Percentiles rank a stretch among this genome's conserved stretches.
phyloP scores from a whole-genome alignment of 805 yeast genomes.

The Ascoidea asiatica region DNA sequence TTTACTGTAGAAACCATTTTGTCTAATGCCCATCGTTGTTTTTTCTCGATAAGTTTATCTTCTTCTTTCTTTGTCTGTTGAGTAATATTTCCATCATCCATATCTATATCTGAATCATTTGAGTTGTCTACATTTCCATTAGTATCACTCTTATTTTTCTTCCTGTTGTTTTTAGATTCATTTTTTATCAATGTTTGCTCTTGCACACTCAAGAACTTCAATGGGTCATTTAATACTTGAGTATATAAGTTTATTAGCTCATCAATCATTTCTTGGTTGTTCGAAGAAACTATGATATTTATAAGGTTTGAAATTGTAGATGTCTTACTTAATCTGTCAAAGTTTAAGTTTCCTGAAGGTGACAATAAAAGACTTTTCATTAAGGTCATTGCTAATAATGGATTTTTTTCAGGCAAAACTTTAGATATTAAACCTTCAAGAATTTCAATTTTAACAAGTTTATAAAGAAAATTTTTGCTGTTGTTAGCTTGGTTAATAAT shows the following conservation, averaged over 20 bases:
- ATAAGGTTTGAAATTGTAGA: conserved; percentile 43
- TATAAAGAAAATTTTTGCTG: conserved; percentile 49
- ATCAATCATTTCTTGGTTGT: conserved; percentile 10
- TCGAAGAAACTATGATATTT: conserved; percentile 8
- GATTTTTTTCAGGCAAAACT: conserved; percentile 19
- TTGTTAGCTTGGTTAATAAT: conserved; percentile 68
- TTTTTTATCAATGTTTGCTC: conserved; percentile 4
- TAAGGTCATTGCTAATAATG: conserved; percentile 20
- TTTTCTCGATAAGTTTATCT: conserved; percentile 14
- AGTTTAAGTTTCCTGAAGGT: conserved; percentile 45
- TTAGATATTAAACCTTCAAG: conserved; percentile 16
- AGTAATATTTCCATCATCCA: conserved; percentile 1
- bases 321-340: conserved; percentile 66
- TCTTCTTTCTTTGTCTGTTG: conserved; percentile 10
- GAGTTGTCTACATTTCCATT: conserved; percentile 9
- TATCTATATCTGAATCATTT: conserved; percentile 8
- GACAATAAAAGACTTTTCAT: conserved; percentile 25
- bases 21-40: conserved; percentile 49
- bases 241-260: conserved; percentile 11
- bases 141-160: conserved; percentile 1
- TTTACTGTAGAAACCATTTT: conserved; percentile 27
- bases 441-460: conserved; percentile 43
- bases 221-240: conserved; percentile 12
- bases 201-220: conserved; percentile 15
- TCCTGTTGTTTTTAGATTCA: conserved; percentile 15